Base-by-base conservation (phyloP, 2,329 filamentous ascomycete genomes). In the Fusarium camptoceras region DNA sequence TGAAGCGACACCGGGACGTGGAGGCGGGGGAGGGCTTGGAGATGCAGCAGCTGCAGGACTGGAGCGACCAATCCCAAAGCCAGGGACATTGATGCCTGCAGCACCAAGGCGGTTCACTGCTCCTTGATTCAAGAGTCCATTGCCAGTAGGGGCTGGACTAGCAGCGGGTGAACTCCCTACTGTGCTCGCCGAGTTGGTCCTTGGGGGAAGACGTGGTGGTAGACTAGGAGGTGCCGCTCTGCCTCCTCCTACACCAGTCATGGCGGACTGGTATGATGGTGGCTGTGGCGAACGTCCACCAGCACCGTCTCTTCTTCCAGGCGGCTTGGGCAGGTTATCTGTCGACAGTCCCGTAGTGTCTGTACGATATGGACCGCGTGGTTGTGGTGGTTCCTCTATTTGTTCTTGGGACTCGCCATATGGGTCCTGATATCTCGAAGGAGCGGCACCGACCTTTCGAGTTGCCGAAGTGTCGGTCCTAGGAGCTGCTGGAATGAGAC, bases 51-150 rank as follows among this genome's bases (percentile, higher is more conserved):
- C 66, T 68, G 76, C 50, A 76, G 78, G 60, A 68, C 76, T 72
- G 74, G 65, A 68, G 71, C 76, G 73, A 59, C 89, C 90, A 65
- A 97, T 97, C 8, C 92, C 92, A 6, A 97, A 83, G 0, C 87
- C 91, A 1, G 94, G 91, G 0, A 97, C 93, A 0, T 90, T 92
- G 8, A 97, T 85, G 2, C 94, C 94, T 2, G 92, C 90, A 39
- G 89, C 86, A 14, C 90, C 88, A 11, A 98, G 84, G 43, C 93
- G 86, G 61, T 82, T 85, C 58, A 91, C 78, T 8, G 93, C 90
- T 8, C 84, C 87, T 73, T 85, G 82, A 72, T 88, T 87, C 34
- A 87, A 69, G 31, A 80, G 76, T 18, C 77, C 73, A 43, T 63
- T 75, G 43, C 63, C 70, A 8, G 72, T 31, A 46, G 70, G 42